Percentiles rank a stretch among this genome's conserved stretches.
phyloP scores from a whole-genome alignment of 768 basidiomycete species.

The Tylopilus intermedius region DNA sequence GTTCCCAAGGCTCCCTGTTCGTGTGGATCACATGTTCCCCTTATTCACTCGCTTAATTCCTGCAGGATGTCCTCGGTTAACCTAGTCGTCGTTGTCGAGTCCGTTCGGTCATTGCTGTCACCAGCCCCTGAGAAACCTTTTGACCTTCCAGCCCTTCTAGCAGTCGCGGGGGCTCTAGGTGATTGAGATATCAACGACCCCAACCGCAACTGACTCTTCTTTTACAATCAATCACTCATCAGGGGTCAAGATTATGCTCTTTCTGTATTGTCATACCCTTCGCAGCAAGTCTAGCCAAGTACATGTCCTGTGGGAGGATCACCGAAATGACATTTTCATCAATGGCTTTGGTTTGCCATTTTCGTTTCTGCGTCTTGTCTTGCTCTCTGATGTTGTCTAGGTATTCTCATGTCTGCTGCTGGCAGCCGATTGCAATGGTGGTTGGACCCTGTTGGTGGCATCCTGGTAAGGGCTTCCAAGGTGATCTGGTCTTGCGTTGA shows the following conservation, averaged over 20 bases:
- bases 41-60: neutral
- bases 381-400: constrained; percentile 32
- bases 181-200: neutral
- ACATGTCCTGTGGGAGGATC: constrained; percentile 93
- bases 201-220: neutral
- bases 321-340: constrained; percentile 87
- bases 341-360: constrained; percentile 60
- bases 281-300: constrained; percentile 87
- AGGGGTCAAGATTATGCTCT: constrained; percentile 84
- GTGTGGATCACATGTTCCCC: neutral
- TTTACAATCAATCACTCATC: neutral
- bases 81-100: constrained; percentile 86
- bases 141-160: constrained; percentile 76
- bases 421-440: constrained; percentile 82
- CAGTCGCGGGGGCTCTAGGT: constrained; percentile 80
- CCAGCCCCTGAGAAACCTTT: constrained; percentile 56
- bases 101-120: constrained; percentile 63
- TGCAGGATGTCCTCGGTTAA: constrained; percentile 87
- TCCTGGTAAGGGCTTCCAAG: constrained; percentile 49
- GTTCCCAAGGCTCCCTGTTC: constrained; percentile 44
- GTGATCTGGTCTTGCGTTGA: neutral
- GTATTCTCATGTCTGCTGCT: constrained; percentile 77
- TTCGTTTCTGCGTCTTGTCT: neutral
- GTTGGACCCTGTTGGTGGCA: constrained; percentile 74
- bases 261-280: constrained; percentile 80